Percentiles rank a stretch among this genome's conserved stretches.
These are phyloP conservation scores for Neofusicoccum ribis DNA, from an alignment of 2,329 filamentous ascomycete species.

Conservation along the genomic window DNA sequence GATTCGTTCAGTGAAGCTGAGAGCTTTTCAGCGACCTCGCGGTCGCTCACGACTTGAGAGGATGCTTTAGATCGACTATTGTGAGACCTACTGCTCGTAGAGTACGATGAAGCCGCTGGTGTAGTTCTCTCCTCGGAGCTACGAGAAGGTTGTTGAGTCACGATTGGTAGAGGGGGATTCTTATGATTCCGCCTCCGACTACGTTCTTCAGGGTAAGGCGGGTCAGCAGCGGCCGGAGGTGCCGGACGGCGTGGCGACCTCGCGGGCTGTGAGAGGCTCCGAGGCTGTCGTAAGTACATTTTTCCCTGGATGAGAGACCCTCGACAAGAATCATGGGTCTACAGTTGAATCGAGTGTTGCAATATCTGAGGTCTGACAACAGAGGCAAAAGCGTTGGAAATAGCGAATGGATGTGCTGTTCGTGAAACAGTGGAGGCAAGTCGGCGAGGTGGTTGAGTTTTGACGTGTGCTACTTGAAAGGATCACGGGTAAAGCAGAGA, in stretches of 20 bases:
- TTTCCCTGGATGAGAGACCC: too few species aligned
- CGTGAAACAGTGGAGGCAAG: too few species aligned
- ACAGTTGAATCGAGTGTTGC: too few species aligned
- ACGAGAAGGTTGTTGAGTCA: not conserved
- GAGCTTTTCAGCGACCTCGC: not conserved
- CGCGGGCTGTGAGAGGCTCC: too few species aligned
- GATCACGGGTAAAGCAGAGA: too few species aligned
- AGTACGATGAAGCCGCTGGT: not conserved
- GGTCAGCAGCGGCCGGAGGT: constrained; percentile 13
- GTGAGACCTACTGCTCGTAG: not conserved
- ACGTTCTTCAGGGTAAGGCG: constrained; percentile 2
- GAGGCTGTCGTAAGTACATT: too few species aligned
- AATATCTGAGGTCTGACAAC: too few species aligned
- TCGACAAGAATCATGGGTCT: too few species aligned
- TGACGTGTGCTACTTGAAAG: too few species aligned
- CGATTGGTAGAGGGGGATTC: not conserved
- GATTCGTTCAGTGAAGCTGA: not conserved
- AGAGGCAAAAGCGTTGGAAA: too few species aligned
- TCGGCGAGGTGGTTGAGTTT: too few species aligned
- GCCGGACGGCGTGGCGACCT: not conserved
- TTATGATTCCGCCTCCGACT: not conserved
- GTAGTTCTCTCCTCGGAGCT: not conserved
- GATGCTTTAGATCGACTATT: not conserved
- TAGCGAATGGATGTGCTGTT: too few species aligned
- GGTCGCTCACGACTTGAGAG: not conserved